A percentile compares a stretch with the other conserved stretches of the same genome.
These are phyloP conservation scores for Hygrophorus russula DNA, from an alignment of 768 basidiomycete species.

Conservation along the genomic window DNA sequence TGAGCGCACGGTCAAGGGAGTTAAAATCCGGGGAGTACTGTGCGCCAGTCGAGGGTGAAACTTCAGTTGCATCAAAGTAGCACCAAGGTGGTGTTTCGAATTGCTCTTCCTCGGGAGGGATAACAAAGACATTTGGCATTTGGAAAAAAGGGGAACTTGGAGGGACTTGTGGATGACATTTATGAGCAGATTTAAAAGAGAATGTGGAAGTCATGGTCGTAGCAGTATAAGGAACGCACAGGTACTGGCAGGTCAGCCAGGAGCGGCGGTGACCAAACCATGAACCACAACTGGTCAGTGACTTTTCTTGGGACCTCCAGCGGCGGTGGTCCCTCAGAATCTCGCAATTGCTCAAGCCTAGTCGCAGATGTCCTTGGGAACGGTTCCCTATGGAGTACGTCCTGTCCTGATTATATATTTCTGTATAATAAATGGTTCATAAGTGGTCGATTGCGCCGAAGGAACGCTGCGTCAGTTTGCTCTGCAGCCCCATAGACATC, in stretches of 20 bases:
- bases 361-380: constrained; percentile 46
- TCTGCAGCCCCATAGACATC: constrained; percentile 30
- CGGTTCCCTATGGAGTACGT: constrained; percentile 58
- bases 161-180: constrained; percentile 2
- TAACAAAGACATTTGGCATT: constrained; percentile 39
- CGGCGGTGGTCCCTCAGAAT: constrained; percentile 62
- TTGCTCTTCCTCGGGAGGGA: constrained; percentile 49
- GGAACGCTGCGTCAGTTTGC: constrained; percentile 65
- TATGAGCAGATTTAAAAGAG: constrained; percentile 5
- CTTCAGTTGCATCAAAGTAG: constrained; percentile 40
- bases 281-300: constrained; percentile 36
- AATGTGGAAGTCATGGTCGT: background rate
- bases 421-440: constrained; percentile 5
- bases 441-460: constrained; percentile 81
- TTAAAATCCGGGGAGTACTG: constrained; percentile 17
- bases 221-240: constrained; percentile 5
- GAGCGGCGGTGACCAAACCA: constrained; percentile 9
- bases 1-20: constrained; percentile 22
- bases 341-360: constrained; percentile 70
- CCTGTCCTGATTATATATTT: constrained; percentile 4
- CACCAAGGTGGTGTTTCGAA: constrained; percentile 36
- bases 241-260: background rate
- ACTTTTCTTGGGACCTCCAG: constrained; percentile 71
- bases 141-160: constrained; percentile 7
- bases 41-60: constrained; percentile 9